Conservation (phyloP, 345 rosid species). For the Mallotus nudiflorus region DNA sequence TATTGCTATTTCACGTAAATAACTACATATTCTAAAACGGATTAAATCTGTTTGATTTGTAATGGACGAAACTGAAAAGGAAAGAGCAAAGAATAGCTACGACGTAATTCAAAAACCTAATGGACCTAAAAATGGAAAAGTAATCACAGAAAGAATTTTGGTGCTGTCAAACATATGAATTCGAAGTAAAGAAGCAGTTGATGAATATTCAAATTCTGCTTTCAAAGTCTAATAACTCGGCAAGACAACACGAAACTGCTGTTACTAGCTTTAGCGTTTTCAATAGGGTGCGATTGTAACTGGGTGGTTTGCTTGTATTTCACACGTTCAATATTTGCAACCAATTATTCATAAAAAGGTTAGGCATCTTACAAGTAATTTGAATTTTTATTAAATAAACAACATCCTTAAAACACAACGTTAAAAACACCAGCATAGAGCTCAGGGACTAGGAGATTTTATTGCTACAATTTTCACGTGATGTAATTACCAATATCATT, state of each 20-base stretch:
- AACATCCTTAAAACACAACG: too few relatives aligned
- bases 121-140: not conserved
- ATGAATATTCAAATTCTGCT: not conserved
- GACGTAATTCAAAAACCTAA: not conserved
- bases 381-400: too few relatives aligned
- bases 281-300: too few relatives aligned
- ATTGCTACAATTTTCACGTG: not conserved
- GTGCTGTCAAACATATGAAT: not conserved
- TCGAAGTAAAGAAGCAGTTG: not conserved
- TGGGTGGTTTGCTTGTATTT: too few relatives aligned
- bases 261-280: too few relatives aligned
- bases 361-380: too few relatives aligned
- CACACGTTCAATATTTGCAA: too few relatives aligned
- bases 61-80: not conserved
- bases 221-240: slow-evolving; percentile 5
- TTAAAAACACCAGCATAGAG: too few relatives aligned
- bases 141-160: not conserved
- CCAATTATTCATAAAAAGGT: too few relatives aligned
- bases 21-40: not conserved
- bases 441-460: not conserved
- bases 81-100: not conserved
- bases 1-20: too few relatives aligned
- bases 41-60: not conserved
- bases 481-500: too few relatives aligned
- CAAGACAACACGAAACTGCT: not conserved